These are phyloP conservation scores for Pichia heedii DNA, from an alignment of 805 yeast genomes.

Conservation along the genomic window DNA sequence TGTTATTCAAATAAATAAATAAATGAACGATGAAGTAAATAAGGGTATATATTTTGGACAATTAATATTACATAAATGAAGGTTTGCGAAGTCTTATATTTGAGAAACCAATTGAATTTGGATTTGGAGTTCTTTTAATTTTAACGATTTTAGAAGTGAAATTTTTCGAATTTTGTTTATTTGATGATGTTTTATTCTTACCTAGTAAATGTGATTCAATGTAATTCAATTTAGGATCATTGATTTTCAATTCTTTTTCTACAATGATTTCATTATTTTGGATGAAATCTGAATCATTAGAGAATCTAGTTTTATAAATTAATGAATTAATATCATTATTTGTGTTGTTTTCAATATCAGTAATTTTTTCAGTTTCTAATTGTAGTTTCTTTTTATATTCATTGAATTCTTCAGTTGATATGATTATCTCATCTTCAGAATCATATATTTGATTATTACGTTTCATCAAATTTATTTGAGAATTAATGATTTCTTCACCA, in stretches of 20 bases:
- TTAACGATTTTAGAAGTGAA: slow-evolving; percentile 32
- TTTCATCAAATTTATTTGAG: no score
- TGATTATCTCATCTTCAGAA: slow-evolving; percentile 10
- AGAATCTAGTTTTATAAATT: background rate
- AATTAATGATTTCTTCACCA: slow-evolving; percentile 1
- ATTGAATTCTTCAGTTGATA: background rate
- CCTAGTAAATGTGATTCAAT: slow-evolving; percentile 24
- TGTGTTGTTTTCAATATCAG: no score
- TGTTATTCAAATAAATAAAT: no score
- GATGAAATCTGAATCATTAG: background rate
- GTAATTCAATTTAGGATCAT: slow-evolving; percentile 32
- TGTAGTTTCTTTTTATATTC: background rate
- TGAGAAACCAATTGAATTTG: slow-evolving; percentile 37
- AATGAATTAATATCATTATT: no score
- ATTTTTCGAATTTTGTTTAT: slow-evolving; percentile 1
- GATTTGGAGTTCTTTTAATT: slow-evolving; percentile 38
- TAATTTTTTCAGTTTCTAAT: no score
- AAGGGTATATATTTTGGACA: no score
- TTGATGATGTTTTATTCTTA: slow-evolving; percentile 8
- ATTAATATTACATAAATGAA: slow-evolving; percentile 26
- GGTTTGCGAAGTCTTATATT: slow-evolving; percentile 39
- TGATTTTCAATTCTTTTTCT: slow-evolving; percentile 22
- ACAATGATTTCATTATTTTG: slow-evolving; percentile 21
- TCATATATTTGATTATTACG: background rate
- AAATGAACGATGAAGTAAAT: no score